These are phyloP conservation scores for Polygonum aviculare DNA, from an alignment of 148 eudicot species.

Conservation along the genomic window DNA sequence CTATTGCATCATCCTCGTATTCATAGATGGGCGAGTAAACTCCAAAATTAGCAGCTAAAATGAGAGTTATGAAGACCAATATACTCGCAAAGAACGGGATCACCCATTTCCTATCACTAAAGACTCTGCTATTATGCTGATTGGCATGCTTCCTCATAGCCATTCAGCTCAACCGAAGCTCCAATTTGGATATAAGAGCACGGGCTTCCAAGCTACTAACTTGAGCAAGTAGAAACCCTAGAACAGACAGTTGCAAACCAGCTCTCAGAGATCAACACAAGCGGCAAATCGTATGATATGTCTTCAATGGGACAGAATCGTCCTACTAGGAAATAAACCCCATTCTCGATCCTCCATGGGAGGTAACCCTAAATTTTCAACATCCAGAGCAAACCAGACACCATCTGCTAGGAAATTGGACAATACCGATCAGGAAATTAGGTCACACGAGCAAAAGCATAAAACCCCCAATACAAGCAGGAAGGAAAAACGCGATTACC, in stretches of 20 bases:
- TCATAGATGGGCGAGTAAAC: constrained; percentile 39
- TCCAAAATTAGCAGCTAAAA: constrained; percentile 43
- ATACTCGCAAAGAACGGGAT: constrained; percentile 68
- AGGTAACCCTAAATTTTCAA: not conserved
- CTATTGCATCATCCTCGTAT: constrained; percentile 32
- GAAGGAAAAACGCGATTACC: not conserved
- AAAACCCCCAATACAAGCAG: not conserved
- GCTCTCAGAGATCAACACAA: not conserved
- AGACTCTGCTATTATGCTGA: constrained; percentile 48
- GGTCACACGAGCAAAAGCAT: not conserved
- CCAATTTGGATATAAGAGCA: not conserved
- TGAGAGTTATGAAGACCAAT: constrained; percentile 50
- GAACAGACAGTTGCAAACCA: not conserved
- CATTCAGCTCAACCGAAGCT: constrained; percentile 17
- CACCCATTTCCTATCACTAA: constrained; percentile 70
- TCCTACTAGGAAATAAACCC: not conserved
- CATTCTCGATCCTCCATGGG: constrained; percentile 8
- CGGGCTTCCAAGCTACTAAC: not conserved
- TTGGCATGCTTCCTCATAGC: constrained; percentile 52
- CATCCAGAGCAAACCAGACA: not conserved
- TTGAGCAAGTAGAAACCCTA: not conserved
- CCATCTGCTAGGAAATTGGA: not conserved
- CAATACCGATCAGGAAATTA: constrained; percentile 3
- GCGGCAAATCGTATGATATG: not conserved
- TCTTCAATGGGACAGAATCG: not conserved